Percentiles rank a stretch among this genome's conserved stretches.
phyloP scores from a whole-genome alignment of 108 stramenopile genomes.

The Cafeteria roenbergensis region DNA sequence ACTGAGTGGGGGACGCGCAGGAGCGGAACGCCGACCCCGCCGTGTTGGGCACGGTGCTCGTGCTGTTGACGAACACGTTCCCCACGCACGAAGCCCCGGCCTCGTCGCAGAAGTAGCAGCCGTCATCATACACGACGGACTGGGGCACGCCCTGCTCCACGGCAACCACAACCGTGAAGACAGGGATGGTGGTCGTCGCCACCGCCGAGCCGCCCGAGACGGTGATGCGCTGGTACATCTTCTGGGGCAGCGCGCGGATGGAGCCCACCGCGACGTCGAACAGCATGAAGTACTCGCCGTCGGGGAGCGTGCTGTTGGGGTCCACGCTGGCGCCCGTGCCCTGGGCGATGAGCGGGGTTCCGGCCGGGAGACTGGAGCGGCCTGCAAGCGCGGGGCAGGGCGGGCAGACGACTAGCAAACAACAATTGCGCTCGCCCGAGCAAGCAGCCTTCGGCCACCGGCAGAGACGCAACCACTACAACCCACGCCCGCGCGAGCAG shows the following conservation, averaged over 20 bases:
- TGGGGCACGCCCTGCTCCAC: background rate
- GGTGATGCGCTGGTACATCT: background rate
- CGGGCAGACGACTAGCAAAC: no score
- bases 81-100: background rate
- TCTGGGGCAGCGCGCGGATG: background rate
- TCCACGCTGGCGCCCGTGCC: background rate
- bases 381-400: no score
- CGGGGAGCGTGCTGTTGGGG: background rate
- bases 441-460: background rate
- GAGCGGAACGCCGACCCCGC: constrained; percentile 8
- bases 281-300: background rate
- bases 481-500: no score
- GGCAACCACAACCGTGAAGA: background rate
- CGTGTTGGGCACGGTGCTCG: background rate
- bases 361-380: background rate
- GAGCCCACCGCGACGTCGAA: background rate
- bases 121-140: constrained; percentile 12
- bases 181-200: background rate
- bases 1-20: background rate
- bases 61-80: constrained; percentile 8
- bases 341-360: background rate
- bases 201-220: background rate
- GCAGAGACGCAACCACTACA: background rate
- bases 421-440: background rate
- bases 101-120: constrained; percentile 19